phyloP scores from a whole-genome alignment of 257 asterid species.

The Plantago ovata region DNA sequence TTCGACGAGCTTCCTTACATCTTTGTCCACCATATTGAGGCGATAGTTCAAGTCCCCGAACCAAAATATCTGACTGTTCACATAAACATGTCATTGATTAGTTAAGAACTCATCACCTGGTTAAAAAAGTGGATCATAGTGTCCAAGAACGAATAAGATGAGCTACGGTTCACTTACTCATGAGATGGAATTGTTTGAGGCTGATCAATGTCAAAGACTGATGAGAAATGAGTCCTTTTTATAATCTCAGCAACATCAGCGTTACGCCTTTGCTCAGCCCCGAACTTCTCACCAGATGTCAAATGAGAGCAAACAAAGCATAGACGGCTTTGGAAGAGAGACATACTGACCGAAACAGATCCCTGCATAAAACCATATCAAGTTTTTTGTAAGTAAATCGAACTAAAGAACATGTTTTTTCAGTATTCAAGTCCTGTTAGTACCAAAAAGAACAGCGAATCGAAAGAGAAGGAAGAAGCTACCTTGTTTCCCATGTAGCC shows the following conservation, averaged over 20 bases:
- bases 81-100: conserved; percentile 18
- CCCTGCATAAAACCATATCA: conserved; percentile 50
- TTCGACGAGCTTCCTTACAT: conserved; percentile 69
- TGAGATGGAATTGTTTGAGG: conserved; percentile 88
- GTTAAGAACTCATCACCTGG: neutral
- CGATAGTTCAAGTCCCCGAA: conserved; percentile 97
- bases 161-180: conserved; percentile 51
- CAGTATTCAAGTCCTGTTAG: conserved; percentile 2
- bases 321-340: conserved; percentile 73
- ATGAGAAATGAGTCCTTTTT: conserved; percentile 73
- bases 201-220: conserved; percentile 64
- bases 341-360: conserved; percentile 89
- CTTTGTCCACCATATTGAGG: conserved; percentile 56
- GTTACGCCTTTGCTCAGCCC: conserved; percentile 76
- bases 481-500: conserved; percentile 99
- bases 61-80: conserved; percentile 91
- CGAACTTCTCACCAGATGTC: conserved; percentile 76
- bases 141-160: too few species aligned
- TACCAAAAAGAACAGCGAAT: neutral
- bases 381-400: neutral
- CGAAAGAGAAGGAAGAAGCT: conserved; percentile 9
- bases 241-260: conserved; percentile 75
- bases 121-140: too few species aligned
- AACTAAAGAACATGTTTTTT: neutral
- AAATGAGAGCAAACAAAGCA: conserved; percentile 96